Percentiles rank a stretch among this genome's conserved stretches.
Evolutionary conservation across 106 monocot genomes (phyloP).

Genomic region (Triglochin maritima): DNA sequence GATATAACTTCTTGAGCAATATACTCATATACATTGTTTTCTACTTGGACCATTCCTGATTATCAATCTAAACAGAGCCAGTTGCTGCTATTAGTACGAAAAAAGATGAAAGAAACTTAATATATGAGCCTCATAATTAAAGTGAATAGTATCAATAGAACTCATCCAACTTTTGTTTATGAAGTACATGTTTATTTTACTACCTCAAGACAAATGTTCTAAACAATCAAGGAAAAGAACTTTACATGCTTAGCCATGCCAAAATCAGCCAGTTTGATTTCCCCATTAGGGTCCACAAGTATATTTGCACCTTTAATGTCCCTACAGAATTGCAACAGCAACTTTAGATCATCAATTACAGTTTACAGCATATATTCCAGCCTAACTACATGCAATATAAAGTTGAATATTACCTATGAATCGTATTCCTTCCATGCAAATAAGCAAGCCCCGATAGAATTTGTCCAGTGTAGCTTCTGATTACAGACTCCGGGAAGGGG

Average conservation of each 20-base stretch:
- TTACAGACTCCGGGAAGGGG: slow-evolving; percentile 67
- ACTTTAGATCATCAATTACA: neutral
- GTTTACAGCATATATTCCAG: neutral
- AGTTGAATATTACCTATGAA: slow-evolving; percentile 42
- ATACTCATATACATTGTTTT: too few relatives aligned
- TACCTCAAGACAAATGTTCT: neutral
- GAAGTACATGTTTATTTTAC: neutral
- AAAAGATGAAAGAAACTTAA: too few relatives aligned
- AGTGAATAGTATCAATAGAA: neutral
- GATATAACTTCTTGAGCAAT: too few relatives aligned
- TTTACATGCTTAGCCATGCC: slow-evolving; percentile 99
- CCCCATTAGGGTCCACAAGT: slow-evolving; percentile 94
- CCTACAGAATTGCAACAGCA: slow-evolving; percentile 25
- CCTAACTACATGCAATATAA: neutral
- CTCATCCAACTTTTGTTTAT: neutral
- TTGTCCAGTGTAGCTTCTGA: slow-evolving; percentile 64
- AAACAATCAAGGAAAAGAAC: neutral
- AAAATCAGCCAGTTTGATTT: slow-evolving; percentile 97
- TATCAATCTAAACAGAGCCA: too few relatives aligned
- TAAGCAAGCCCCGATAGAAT: slow-evolving; percentile 91
- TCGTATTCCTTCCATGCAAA: slow-evolving; percentile 73
- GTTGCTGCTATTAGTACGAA: too few relatives aligned
- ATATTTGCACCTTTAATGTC: slow-evolving; percentile 99
- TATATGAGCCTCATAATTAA: too few relatives aligned
- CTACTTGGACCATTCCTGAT: too few relatives aligned